Conservation (phyloP, 2,329 filamentous ascomycete species). For the Apiospora koreana region DNA sequence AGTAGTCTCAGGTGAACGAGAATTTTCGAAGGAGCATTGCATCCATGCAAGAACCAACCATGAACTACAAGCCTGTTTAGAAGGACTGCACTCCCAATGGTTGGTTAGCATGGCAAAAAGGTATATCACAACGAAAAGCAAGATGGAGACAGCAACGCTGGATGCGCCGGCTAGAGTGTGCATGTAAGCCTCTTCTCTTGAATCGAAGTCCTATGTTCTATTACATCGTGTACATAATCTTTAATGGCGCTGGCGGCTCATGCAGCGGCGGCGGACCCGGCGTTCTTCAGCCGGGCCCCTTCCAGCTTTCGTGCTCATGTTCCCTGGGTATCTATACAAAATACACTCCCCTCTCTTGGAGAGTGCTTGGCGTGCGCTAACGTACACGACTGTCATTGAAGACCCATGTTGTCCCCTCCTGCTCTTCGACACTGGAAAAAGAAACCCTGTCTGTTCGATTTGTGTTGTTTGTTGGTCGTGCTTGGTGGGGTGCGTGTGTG, state of each 20-base stretch:
- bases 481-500: neutral
- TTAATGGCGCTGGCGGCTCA: slow-evolving; percentile 3
- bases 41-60: too few relatives aligned
- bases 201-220: slow-evolving; percentile 11
- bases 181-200: neutral
- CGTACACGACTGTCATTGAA: neutral
- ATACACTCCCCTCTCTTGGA: neutral
- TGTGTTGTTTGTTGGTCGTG: neutral
- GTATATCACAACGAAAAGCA: neutral
- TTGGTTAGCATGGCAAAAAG: neutral
- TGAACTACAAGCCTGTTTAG: too few relatives aligned
- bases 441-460: neutral
- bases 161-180: neutral
- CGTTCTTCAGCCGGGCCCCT: neutral
- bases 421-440: neutral
- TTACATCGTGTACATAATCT: slow-evolving; percentile 7
- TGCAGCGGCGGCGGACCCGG: neutral
- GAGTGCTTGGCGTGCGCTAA: neutral
- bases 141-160: neutral
- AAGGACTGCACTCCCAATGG: too few relatives aligned
- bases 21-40: neutral
- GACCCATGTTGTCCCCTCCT: neutral
- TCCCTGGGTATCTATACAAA: neutral
- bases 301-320: neutral
- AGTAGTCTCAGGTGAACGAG: neutral